Evolutionary conservation across 192 early-diverging fungal species (phyloP), one percentile per base, ranked within the genome.

Genomic region (Podila minutissima): DNA sequence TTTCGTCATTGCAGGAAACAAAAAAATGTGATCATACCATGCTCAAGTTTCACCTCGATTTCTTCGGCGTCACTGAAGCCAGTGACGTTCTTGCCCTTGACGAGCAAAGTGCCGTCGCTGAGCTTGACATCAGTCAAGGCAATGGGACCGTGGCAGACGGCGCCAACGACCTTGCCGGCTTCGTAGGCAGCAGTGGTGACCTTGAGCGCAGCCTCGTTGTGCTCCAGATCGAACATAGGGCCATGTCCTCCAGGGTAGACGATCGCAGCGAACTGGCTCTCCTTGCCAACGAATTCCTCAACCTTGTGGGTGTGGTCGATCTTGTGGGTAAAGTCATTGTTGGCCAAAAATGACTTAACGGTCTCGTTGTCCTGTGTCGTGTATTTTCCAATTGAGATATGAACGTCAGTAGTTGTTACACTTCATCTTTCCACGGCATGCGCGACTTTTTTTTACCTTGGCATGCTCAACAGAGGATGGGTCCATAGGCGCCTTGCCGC

Each of bases 11-110:
- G 29, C 0, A 17, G 28, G 10, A 15, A 9, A 28, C 35, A 41
- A 33, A 61, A 61, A 28, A 12, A 46, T 4, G 29, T 29, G 29
- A 28, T 59, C 59, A 26, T 71, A 59, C 55, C 59, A 28, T 81
- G 62, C 59, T 83, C 78, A 7, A 91, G 41, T 3, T 69, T 61
- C 48, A 91, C 65, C 31, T 74, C 63, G 12, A 85, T 83, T 64
- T 95, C 94, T 62, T 93, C 94, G 58, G 74, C 71, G 67, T 91
- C 89, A 19, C 91, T 86, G 72, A 95, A 95, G 19, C 91, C 93
- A 0, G 94, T 95, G 20, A 95, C 88, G 2, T 77, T 84, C 61
- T 87, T 92, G 29, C 91, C 92, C 32, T 82, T 72, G 31, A 93
- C 75, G 48, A 95, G 72, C 8, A 85, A 84, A 28, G 85, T 86